phyloP scores from a whole-genome alignment of 805 yeast species.

The Komagataella kurtzmanii region DNA sequence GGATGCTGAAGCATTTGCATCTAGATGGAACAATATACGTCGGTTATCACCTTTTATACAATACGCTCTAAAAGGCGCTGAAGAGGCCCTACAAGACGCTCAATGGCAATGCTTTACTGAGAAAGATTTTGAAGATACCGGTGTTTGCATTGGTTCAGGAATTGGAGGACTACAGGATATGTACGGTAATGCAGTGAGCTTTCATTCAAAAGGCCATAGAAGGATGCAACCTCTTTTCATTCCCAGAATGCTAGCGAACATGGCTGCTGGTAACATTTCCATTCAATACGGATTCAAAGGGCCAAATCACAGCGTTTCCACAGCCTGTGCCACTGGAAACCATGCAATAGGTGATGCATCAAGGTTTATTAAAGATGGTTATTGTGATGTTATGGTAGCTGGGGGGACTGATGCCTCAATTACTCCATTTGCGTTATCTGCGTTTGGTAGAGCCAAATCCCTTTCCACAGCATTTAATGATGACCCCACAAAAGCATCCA shows the following conservation, averaged over 20 bases:
- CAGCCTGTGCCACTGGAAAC: constrained; percentile 96
- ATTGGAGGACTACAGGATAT: constrained; percentile 77
- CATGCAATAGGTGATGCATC: constrained; percentile 91
- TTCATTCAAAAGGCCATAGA: constrained; percentile 38
- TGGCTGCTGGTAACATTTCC: constrained; percentile 90
- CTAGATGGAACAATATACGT: constrained; percentile 28
- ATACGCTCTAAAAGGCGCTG: constrained; percentile 63
- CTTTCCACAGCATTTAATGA: constrained; percentile 53
- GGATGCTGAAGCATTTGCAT: constrained; percentile 38
- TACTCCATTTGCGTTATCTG: constrained; percentile 79
- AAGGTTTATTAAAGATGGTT: constrained; percentile 65
- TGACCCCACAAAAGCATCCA: constrained; percentile 49
- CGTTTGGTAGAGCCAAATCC: constrained; percentile 83
- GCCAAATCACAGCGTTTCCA: constrained; percentile 76
- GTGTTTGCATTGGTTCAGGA: constrained; percentile 88
- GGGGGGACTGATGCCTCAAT: constrained; percentile 90
- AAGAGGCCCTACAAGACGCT: constrained; percentile 68
- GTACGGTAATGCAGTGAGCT: constrained; percentile 46
- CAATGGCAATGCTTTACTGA: constrained; percentile 27
- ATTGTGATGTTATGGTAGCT: constrained; percentile 78
- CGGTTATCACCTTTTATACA: constrained; percentile 64
- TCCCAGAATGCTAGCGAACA: constrained; percentile 72
- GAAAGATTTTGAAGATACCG: constrained; percentile 26
- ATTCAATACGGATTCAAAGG: constrained; percentile 70
- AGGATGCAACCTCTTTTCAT: constrained; percentile 77